Conservation (phyloP, 2,329 filamentous ascomycete genomes). For the Epichloe festucae region DNA sequence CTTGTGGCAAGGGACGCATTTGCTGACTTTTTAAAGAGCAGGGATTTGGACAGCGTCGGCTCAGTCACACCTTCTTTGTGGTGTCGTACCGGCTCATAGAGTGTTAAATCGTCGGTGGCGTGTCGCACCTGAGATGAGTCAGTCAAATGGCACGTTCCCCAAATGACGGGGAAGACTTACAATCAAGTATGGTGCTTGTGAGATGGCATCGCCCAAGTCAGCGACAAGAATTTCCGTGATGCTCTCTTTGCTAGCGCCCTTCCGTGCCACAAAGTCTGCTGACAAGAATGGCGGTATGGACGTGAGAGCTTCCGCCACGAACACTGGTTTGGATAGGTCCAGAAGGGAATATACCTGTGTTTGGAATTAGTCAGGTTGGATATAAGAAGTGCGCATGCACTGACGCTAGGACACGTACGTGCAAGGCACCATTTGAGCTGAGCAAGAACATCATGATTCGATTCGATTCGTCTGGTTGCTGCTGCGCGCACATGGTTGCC, state of each 20-base stretch:
- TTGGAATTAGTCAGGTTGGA: neutral
- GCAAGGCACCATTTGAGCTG: slow-evolving; percentile 58
- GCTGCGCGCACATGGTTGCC: slow-evolving; percentile 25
- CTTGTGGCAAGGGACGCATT: slow-evolving; percentile 54
- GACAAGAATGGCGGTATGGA: slow-evolving; percentile 68
- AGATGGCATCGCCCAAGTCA: slow-evolving; percentile 65
- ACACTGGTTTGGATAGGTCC: slow-evolving; percentile 57
- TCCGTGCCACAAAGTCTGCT: slow-evolving; percentile 53
- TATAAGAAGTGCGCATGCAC: neutral
- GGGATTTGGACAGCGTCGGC: slow-evolving; percentile 33
- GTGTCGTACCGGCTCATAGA: slow-evolving; percentile 69
- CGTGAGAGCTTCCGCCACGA: slow-evolving; percentile 61
- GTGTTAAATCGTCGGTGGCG: slow-evolving; percentile 64
- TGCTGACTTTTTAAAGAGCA: slow-evolving; percentile 65
- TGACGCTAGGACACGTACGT: slow-evolving; percentile 38
- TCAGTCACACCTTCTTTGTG: slow-evolving; percentile 22
- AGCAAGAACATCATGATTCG: slow-evolving; percentile 65
- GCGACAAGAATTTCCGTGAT: slow-evolving; percentile 72
- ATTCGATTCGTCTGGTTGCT: slow-evolving; percentile 25
- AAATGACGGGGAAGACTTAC: slow-evolving; percentile 33
- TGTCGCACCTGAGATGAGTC: slow-evolving; percentile 46
- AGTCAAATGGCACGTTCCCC: no score
- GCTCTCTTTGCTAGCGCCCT: slow-evolving; percentile 57
- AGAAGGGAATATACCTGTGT: slow-evolving; percentile 62
- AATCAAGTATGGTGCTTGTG: slow-evolving; percentile 65